A percentile compares a stretch with the other conserved stretches of the same genome.
Evolutionary conservation across 257 asterid genomes (phyloP).

Genomic region (Solanum raphanifolium): DNA sequence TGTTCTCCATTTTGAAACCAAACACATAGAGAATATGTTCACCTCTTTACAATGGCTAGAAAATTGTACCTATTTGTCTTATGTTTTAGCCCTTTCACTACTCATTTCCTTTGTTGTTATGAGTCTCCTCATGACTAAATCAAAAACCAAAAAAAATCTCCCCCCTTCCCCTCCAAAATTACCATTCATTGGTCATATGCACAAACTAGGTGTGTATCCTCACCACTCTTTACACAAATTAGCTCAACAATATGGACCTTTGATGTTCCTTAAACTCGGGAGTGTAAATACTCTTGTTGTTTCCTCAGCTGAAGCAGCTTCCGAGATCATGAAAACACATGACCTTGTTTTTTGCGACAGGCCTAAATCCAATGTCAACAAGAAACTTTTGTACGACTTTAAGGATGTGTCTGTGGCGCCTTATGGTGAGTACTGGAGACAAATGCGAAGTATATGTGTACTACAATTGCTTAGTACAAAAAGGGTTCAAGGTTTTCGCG

Average conservation of each 20-base stretch:
- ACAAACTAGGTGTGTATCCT: slow-evolving; percentile 30
- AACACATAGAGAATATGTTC: background rate
- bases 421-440: slow-evolving; percentile 44
- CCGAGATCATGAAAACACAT: slow-evolving; percentile 34
- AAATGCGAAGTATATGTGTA: slow-evolving; percentile 25
- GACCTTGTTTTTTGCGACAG: slow-evolving; percentile 30
- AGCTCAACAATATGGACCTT: slow-evolving; percentile 23
- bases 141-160: background rate
- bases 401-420: slow-evolving; percentile 25
- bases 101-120: slow-evolving; percentile 4
- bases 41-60: background rate
- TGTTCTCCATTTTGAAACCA: background rate
- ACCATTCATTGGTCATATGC: slow-evolving; percentile 37
- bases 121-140: background rate
- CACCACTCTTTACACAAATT: slow-evolving; percentile 28
- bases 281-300: slow-evolving; percentile 17
- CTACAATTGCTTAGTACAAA: slow-evolving; percentile 36
- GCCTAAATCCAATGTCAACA: slow-evolving; percentile 18
- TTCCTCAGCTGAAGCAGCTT: slow-evolving; percentile 37
- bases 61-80: background rate
- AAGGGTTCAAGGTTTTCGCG: slow-evolving; percentile 24
- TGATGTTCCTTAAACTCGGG: slow-evolving; percentile 43
- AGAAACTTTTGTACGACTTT: slow-evolving; percentile 4
- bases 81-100: background rate
- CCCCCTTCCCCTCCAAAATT: slow-evolving; percentile 40